Evolutionary conservation across 257 asterid genomes (phyloP).

Genomic region (Solanum piurae): DNA sequence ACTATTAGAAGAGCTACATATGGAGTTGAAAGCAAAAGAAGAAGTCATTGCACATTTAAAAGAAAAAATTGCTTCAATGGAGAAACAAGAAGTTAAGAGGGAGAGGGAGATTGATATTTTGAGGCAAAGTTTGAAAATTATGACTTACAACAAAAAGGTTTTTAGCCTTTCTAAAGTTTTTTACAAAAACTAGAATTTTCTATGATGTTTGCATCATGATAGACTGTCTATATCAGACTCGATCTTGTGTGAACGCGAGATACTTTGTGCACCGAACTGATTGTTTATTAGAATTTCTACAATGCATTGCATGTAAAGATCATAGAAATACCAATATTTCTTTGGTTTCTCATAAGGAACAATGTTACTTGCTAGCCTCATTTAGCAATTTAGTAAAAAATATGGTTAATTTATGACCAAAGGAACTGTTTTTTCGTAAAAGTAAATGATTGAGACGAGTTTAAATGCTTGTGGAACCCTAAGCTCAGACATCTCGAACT

Average conservation of each 20-base stretch:
- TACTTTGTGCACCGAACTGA: fast-evolving
- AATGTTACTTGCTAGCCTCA: not conserved
- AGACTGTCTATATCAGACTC: not conserved
- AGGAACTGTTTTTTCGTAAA: not conserved
- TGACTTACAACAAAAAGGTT: slow-evolving; percentile 43
- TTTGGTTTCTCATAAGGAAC: not conserved
- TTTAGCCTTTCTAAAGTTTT: not conserved
- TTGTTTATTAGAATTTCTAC: not conserved
- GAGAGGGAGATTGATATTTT: slow-evolving; percentile 72
- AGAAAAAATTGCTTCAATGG: slow-evolving; percentile 42
- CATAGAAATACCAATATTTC: not conserved
- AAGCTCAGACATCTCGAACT: not conserved
- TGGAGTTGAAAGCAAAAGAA: slow-evolving; percentile 28
- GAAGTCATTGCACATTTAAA: slow-evolving; percentile 40
- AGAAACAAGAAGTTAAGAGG: slow-evolving; percentile 38
- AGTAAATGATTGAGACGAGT: not conserved
- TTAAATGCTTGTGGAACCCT: not conserved
- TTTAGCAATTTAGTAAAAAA: not conserved
- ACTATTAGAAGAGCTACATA: slow-evolving; percentile 16
- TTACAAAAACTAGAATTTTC: not conserved
- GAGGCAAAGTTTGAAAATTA: slow-evolving; percentile 67
- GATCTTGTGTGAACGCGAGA: not conserved
- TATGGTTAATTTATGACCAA: not conserved
- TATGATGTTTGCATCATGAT: not conserved
- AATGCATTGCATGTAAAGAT: not conserved